phyloP scores from a whole-genome alignment of 345 rosid genomes.

The Hypericum androsaemum region DNA sequence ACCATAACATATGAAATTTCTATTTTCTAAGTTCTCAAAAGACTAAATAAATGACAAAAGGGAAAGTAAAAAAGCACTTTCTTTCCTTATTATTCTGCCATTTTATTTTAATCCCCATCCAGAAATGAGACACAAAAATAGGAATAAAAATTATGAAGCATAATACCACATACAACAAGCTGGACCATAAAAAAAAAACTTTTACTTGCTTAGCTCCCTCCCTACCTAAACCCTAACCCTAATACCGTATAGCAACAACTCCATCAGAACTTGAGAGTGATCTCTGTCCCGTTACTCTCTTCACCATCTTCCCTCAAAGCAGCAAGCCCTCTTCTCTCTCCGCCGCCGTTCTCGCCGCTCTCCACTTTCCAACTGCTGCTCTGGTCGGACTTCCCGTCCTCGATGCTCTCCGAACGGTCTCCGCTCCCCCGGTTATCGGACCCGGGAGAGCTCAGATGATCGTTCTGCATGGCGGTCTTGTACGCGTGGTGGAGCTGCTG shows the following conservation, averaged over 20 bases:
- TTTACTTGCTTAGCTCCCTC: neutral
- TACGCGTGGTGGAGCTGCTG: slow-evolving; percentile 56
- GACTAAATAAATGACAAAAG: too few relatives aligned
- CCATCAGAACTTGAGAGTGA: slow-evolving; percentile 65
- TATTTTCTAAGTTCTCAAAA: too few relatives aligned
- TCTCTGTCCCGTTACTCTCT: slow-evolving; percentile 79
- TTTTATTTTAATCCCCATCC: too few relatives aligned
- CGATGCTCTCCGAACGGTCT: slow-evolving; percentile 67
- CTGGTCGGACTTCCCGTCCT: slow-evolving; percentile 76
- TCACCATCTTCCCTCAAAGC: slow-evolving; percentile 66
- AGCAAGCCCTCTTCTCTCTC: slow-evolving; percentile 55
- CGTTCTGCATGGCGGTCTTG: slow-evolving; percentile 30
- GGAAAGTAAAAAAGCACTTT: too few relatives aligned
- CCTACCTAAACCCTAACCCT: neutral
- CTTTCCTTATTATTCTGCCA: too few relatives aligned
- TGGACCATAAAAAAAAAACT: too few relatives aligned
- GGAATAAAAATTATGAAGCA: neutral
- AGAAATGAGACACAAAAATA: too few relatives aligned
- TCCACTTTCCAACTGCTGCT: slow-evolving; percentile 65
- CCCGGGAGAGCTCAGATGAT: slow-evolving; percentile 40
- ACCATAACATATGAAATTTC: too few relatives aligned
- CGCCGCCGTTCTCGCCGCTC: slow-evolving; percentile 39
- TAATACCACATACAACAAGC: too few relatives aligned
- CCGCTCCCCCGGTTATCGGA: slow-evolving; percentile 30
- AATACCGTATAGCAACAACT: neutral